Base-by-base conservation (phyloP, 768 basidiomycete species). In the Mrakia blollopis region DNA sequence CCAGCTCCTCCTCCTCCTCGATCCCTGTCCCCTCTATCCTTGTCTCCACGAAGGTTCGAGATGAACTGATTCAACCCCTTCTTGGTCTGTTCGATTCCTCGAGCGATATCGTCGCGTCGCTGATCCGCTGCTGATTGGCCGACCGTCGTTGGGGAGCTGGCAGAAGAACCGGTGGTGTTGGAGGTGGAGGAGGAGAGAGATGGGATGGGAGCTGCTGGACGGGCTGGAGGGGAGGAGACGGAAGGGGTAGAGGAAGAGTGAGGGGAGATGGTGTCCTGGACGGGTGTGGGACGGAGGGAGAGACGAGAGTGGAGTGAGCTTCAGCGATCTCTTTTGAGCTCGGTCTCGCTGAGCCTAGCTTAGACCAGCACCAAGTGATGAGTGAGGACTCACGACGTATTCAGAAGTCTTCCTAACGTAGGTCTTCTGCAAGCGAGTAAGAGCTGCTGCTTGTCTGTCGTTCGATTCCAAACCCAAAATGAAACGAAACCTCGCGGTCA, bases 11-110 rank as follows among this genome's bases (percentile, higher is more conserved):
- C 73, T 50, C 28, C 16, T 13, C 47, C 28, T 21, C 25, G 44
- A 32, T 47, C 37, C 37, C 54, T 37, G 61, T 25, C 41, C 9
- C 41, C 52, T 18, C 41, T 71, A 2, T 47, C 57, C 32, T 44
- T 52, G 25, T 62, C 76, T 28, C 75, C 57, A 30, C 76, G 44
- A 16, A 77, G 76, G 30, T 63, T 63, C 25, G 76, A 52, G 23
- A 77, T 63, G 32, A 77, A 62, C 65, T 61, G 54, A 16, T 69
- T 77, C 35, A 77, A 41, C 11, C 61, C 60, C 41, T 77, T 77
- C 63, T 68, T 77, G 71, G 62, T n/a, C 16, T 76, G 68, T n/a
- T 60, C 69, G 39, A 76, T 57, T 11, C 73, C 73, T 47, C 61
- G 39, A 32, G 60, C 30, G 30, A 65, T 25, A 18, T 72, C 41